Base-by-base conservation (phyloP, 2,329 filamentous ascomycete genomes). In the Penicillium sp. region DNA sequence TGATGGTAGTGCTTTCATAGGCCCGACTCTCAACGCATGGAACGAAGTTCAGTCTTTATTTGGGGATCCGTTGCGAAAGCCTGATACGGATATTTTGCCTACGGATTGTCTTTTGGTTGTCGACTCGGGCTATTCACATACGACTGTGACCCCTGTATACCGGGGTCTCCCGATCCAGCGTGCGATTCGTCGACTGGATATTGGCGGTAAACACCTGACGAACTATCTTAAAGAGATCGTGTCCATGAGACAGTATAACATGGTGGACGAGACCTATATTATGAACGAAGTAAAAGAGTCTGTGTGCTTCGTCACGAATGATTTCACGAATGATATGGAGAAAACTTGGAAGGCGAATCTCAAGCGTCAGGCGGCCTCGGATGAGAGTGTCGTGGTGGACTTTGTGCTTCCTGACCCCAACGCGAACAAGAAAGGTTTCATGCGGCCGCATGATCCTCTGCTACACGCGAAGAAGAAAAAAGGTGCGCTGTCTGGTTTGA, bases 231-330 rank as follows among this genome's bases (percentile, higher is more conserved):
- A 94, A 44, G 90, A 94, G 52, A 82, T 96, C 14, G 86, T 97
- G 16, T 97, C 92, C 1, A 82, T 95, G 13, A 88, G 94, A 6
- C 92, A 97, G 68, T 96, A 95, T 73, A 93, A 97, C 71, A 92
- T 99, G 86, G 87, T 94, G 58, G 92, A 96, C 71, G 94, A 99
- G 66, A 88, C 90, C 1, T 88, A 95, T 71, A 88, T 97, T 47
- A 91, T 97, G 70, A 96, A 96, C 67, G 90, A 97, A 72, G 92
- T 97, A 74, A 99, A 99, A 70, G 94, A 99, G 71, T 83, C 88
- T 4, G 87, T 89, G 1, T 96, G 91, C 69, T 97, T 89, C 65
- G 87, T 97, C 10, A 89, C 89, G 2, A 77, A 84, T 1, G 86
- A 95, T 67, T 97, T 97, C 72, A 78, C 81, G 23, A 68, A 72